These are phyloP conservation scores for Candida yuanshanica DNA, from an alignment of 805 yeast genomes.

Conservation along the genomic window DNA sequence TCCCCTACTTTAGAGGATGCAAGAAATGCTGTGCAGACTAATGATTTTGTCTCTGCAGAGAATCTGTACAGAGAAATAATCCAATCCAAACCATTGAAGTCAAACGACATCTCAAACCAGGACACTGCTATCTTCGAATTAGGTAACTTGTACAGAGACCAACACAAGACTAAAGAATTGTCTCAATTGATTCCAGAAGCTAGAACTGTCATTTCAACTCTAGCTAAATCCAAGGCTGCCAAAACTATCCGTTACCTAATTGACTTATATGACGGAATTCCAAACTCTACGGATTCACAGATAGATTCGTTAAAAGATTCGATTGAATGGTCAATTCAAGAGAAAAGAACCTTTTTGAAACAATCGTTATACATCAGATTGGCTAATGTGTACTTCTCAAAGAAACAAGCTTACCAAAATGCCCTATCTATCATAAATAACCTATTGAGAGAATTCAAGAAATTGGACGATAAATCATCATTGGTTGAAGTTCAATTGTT, in stretches of 20 bases:
- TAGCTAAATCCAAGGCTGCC: slow-evolving; percentile 93
- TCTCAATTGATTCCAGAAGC: slow-evolving; percentile 60
- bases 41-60: slow-evolving; percentile 56
- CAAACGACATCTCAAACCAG: slow-evolving; percentile 21
- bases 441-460: slow-evolving; percentile 79
- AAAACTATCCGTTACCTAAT: slow-evolving; percentile 79
- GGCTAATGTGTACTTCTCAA: slow-evolving; percentile 66
- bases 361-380: slow-evolving; percentile 84
- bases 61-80: slow-evolving; percentile 48
- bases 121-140: slow-evolving; percentile 52
- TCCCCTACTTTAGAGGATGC: slow-evolving; percentile 47
- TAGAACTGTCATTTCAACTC: slow-evolving; percentile 62
- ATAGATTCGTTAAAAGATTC: slow-evolving; percentile 69
- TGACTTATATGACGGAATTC: slow-evolving; percentile 66
- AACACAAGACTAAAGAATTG: slow-evolving; percentile 45
- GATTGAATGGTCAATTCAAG: slow-evolving; percentile 80
- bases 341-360: slow-evolving; percentile 81
- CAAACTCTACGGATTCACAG: slow-evolving; percentile 60
- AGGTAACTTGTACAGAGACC: slow-evolving; percentile 61
- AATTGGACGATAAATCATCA: slow-evolving; percentile 91
- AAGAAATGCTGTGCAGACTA: slow-evolving; percentile 45
- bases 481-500: slow-evolving; percentile 92
- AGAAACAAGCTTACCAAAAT: slow-evolving; percentile 53
- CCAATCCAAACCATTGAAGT: slow-evolving; percentile 20
- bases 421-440: slow-evolving; percentile 68